Base-by-base conservation (phyloP, 768 basidiomycete genomes). In the Xerocomus potaroensis region DNA sequence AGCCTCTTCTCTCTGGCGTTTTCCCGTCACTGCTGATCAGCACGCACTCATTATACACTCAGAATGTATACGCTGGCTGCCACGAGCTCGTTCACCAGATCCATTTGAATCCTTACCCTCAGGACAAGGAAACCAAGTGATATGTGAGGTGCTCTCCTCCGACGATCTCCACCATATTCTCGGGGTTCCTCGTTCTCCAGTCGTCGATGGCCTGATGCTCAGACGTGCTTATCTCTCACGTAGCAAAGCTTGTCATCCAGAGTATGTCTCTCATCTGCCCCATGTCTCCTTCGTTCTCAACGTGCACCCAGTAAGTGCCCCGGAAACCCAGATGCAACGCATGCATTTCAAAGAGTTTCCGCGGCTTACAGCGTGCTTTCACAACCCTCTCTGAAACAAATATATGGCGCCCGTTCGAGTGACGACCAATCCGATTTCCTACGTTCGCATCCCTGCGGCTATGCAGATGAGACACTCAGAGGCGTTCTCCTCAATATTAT, bases 281-380 rank as follows among this genome's bases (percentile, higher is more conserved):
- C 10, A 35, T n/a, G 30, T 16, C 33, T 4, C 31, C 27, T 5
- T 36, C 37, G 43, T 43, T 48, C 43, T 54, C n/a, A 38, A 21
- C 29, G n/a, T 29, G 21, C 39, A 3, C 53, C 12, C 55, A 92
- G 91, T 61, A 92, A 91, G 71, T 91, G 87, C 53, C 87, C 87
- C 3, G 63, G 46, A 18, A 81, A 84, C 58, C 80, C 84, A 5
- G 76, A 83, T 37, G 85, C 91, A 15, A 93, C 91, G 0, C 71
- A 78, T 16, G 91, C 91, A 1, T 93, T 93, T 62, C 91, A 93
- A 61, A 87, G 85, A 56, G 84, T 93, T 4, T 84, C 87, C 5
- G 79, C 89, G 14, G 90, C 91, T 2, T 92, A 91, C 56, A 77
- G 86, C 53, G 79, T 88, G 8, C 80, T 92, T 47, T 84, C 83